A percentile compares a stretch with the other conserved stretches of the same genome.
These are phyloP conservation scores for Phytophthora sp. DNA, from an alignment of 352 stramenopile species.

Conservation along the genomic window DNA sequence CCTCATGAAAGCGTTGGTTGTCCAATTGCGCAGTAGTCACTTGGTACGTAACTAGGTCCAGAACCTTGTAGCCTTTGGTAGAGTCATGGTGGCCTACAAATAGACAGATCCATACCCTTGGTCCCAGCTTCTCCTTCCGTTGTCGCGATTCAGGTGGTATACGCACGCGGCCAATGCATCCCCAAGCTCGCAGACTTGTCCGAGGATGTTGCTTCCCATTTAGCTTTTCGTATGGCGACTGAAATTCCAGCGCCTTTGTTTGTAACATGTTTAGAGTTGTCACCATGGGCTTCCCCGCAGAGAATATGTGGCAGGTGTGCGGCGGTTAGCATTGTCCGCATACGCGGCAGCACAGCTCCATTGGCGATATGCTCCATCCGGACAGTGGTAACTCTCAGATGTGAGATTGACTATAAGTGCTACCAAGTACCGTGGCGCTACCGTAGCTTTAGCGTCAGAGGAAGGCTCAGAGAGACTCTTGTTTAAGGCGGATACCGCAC, in stretches of 20 bases:
- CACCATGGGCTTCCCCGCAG: not conserved
- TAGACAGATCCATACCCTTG: not conserved
- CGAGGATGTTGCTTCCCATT: not conserved
- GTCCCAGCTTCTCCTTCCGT: slow-evolving; percentile 2
- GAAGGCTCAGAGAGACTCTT: too few relatives aligned
- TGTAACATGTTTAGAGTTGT: not conserved
- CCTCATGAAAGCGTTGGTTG: not conserved
- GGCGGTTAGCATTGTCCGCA: not conserved
- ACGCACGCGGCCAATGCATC: not conserved
- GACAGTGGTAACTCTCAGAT: too few relatives aligned
- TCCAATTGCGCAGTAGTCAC: slow-evolving; percentile 1
- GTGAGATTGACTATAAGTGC: too few relatives aligned
- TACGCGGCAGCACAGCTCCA: not conserved
- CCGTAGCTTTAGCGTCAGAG: too few relatives aligned
- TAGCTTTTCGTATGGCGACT: not conserved
- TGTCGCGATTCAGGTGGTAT: not conserved
- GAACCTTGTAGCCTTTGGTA: not conserved
- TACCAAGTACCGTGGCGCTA: too few relatives aligned
- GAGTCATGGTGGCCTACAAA: not conserved
- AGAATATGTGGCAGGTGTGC: not conserved
- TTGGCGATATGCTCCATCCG: too few relatives aligned
- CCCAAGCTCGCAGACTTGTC: not conserved
- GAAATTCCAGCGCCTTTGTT: not conserved
- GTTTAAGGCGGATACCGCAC: too few relatives aligned
- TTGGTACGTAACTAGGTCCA: not conserved